phyloP scores from a whole-genome alignment of 148 eudicot species.

The Silene conica region DNA sequence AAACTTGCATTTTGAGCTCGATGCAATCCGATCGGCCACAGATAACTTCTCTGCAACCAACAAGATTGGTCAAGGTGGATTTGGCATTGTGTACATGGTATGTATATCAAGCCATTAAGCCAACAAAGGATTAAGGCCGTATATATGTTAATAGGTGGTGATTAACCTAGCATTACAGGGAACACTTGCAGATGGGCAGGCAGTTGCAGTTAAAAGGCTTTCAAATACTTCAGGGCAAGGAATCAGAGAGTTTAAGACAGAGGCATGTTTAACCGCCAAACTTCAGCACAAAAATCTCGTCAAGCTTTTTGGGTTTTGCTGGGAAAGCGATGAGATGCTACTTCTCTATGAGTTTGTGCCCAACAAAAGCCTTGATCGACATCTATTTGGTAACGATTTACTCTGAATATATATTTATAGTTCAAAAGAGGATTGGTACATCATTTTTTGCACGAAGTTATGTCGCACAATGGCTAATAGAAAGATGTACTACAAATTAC shows the following conservation, averaged over 20 bases:
- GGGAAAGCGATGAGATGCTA: slow-evolving; percentile 29
- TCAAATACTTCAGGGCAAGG: slow-evolving; percentile 32
- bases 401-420: neutral
- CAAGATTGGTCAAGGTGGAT: slow-evolving; percentile 32
- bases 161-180: slow-evolving; percentile 22
- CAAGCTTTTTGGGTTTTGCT: slow-evolving; percentile 29
- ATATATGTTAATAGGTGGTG: neutral
- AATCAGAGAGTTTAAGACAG: slow-evolving; percentile 26
- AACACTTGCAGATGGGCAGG: slow-evolving; percentile 28
- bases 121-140: neutral
- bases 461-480: neutral
- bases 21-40: slow-evolving; percentile 24
- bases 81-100: slow-evolving; percentile 32
- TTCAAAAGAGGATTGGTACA: neutral
- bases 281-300: slow-evolving; percentile 36
- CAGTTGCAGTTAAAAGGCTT: slow-evolving; percentile 31
- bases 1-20: slow-evolving; percentile 22
- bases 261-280: slow-evolving; percentile 30
- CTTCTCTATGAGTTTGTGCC: slow-evolving; percentile 34
- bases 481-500: neutral
- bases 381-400: slow-evolving; percentile 23
- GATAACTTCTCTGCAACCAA: slow-evolving; percentile 24
- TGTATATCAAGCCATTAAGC: neutral
- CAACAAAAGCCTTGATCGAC: slow-evolving; percentile 25
- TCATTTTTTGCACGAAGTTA: neutral